Percentiles rank a stretch among this genome's conserved stretches.
Evolutionary conservation across 1,139 yeast genomes (phyloP).

Genomic region (Sugiyamaella japonica): DNA sequence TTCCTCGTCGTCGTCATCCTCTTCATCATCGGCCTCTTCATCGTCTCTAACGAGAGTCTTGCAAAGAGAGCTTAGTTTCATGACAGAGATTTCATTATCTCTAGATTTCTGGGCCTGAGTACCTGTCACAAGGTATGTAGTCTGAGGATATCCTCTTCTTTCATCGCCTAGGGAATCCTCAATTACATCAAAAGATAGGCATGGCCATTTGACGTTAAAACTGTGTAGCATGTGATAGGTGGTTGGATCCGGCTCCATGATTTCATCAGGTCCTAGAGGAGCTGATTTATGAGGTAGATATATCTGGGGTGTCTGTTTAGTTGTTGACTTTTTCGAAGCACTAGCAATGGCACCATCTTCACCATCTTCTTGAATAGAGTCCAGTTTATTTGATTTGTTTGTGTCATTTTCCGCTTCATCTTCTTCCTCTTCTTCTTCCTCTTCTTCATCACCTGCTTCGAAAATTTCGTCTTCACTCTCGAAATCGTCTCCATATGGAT

Average conservation of each 20-base stretch:
- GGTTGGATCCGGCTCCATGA: slow-evolving; percentile 91
- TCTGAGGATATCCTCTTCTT: slow-evolving; percentile 87
- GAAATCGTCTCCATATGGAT: slow-evolving; percentile 91
- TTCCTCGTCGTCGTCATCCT: slow-evolving; percentile 73
- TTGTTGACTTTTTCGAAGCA: slow-evolving; percentile 33
- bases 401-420: slow-evolving; percentile 42
- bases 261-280: slow-evolving; percentile 95
- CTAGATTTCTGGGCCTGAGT: slow-evolving; percentile 88
- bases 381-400: slow-evolving; percentile 37
- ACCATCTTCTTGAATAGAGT: slow-evolving; percentile 47
- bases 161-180: slow-evolving; percentile 87
- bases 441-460: slow-evolving; percentile 54
- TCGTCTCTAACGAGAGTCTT: slow-evolving; percentile 85
- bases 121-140: slow-evolving; percentile 83
- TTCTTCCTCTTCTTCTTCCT: slow-evolving; percentile 48
- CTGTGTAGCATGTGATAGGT: slow-evolving; percentile 97
- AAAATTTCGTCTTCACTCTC: slow-evolving; percentile 69
- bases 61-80: slow-evolving; percentile 77
- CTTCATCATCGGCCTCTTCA: slow-evolving; percentile 57
- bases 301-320: slow-evolving; percentile 38
- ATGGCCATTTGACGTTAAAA: slow-evolving; percentile 95
- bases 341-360: slow-evolving; percentile 41
- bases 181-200: slow-evolving; percentile 82
- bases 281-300: slow-evolving; percentile 85
- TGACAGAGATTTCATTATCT: slow-evolving; percentile 83